A percentile compares a stretch with the other conserved stretches of the same genome.
Evolutionary conservation across 192 early-diverging fungal species (phyloP).

Genomic region (Coemansia sp.): DNA sequence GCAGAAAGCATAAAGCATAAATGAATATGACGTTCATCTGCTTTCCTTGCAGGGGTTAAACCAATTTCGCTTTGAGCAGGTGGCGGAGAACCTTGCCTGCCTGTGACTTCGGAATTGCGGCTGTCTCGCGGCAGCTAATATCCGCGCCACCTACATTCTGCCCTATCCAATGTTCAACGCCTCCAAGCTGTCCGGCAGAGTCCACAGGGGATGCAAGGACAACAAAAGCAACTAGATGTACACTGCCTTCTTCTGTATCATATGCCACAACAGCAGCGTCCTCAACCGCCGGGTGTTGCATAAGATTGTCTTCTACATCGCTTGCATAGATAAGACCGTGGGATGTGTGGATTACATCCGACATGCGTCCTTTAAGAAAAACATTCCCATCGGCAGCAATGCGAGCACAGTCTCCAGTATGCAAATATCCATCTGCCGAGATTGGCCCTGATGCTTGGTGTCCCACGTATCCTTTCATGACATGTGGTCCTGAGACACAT

Average conservation of each 20-base stretch:
- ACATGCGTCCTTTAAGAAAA: conserved; percentile 67
- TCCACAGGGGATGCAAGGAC: conserved; percentile 7
- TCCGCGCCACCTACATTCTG: background rate
- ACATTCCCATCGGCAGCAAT: conserved; percentile 62
- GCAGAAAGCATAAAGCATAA: no score
- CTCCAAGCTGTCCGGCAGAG: background rate
- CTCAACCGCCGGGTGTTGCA: conserved; percentile 60
- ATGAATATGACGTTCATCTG: no score
- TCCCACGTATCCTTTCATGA: conserved; percentile 85
- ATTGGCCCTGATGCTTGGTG: conserved; percentile 41
- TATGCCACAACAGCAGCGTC: conserved; percentile 65
- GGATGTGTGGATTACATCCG: conserved; percentile 86
- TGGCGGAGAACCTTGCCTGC: conserved; percentile 35
- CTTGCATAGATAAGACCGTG: conserved; percentile 67
- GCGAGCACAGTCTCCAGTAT: conserved; percentile 75
- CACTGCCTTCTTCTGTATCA: conserved; percentile 9
- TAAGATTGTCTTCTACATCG: conserved; percentile 71
- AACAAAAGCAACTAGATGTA: conserved; percentile 13
- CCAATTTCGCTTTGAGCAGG: conserved; percentile 1
- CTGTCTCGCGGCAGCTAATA: conserved; percentile 16
- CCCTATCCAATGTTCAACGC: conserved; percentile 14
- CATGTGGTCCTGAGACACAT: conserved; percentile 75
- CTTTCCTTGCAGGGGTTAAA: background rate
- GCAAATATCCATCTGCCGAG: conserved; percentile 71
- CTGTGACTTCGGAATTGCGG: conserved; percentile 22